These are phyloP conservation scores for Cyberlindnera suaveolens DNA, from an alignment of 805 yeast genomes.

Conservation along the genomic window DNA sequence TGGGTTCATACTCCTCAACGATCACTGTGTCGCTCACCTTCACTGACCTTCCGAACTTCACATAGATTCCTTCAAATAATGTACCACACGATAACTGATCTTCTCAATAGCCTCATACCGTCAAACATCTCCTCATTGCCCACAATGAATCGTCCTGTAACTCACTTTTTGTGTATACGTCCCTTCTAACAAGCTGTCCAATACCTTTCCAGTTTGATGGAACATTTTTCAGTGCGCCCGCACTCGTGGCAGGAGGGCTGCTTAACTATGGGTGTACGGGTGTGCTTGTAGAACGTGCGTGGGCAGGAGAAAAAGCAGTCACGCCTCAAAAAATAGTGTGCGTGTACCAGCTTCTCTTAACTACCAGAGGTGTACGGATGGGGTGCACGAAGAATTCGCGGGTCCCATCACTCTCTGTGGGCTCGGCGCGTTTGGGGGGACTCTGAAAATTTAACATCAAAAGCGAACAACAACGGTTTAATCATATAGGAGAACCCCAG, in stretches of 20 bases:
- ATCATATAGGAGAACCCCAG: background rate
- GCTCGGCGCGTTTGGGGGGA: background rate
- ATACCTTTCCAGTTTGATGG: background rate
- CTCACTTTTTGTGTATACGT: constrained; percentile 12
- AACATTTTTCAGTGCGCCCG: constrained; percentile 10
- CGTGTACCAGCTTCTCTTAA: background rate
- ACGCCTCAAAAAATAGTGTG: background rate
- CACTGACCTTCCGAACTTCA: too few relatives aligned
- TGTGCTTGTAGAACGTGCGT: background rate
- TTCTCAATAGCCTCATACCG: background rate
- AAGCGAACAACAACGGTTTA: constrained; percentile 3
- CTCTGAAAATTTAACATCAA: constrained; percentile 17
- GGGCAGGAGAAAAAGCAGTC: background rate
- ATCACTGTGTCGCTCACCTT: too few relatives aligned
- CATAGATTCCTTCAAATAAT: too few relatives aligned
- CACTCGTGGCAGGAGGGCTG: constrained; percentile 1
- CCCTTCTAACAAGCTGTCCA: background rate
- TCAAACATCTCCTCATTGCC: background rate
- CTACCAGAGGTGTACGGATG: constrained; percentile 6
- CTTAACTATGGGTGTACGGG: constrained; percentile 1
- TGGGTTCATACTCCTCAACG: too few relatives aligned
- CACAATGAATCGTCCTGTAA: background rate
- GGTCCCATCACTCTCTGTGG: background rate
- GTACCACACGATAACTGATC: too few relatives aligned
- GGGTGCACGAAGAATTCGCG: background rate